phyloP scores from a whole-genome alignment of 108 stramenopile genomes.

The Aurantiochytrium sp. region DNA sequence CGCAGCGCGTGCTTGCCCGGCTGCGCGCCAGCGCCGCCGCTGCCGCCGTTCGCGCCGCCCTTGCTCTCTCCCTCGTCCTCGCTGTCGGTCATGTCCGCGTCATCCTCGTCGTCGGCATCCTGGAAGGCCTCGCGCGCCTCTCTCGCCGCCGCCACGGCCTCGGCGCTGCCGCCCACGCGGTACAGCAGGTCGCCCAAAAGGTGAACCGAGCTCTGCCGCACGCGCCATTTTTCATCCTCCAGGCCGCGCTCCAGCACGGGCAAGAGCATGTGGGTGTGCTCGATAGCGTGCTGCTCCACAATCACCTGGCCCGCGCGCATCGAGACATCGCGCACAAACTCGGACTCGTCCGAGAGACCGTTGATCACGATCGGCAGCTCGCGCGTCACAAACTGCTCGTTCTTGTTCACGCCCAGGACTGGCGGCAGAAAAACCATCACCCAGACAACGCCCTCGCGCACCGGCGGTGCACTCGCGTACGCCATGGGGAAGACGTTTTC shows the following conservation, averaged over 20 bases:
- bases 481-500: constrained; percentile 81
- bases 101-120: constrained; percentile 29
- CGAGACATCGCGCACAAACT: constrained; percentile 86
- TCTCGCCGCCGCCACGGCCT: background rate
- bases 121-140: constrained; percentile 35
- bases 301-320: constrained; percentile 90
- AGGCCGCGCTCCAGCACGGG: constrained; percentile 88
- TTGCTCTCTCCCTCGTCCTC: constrained; percentile 77
- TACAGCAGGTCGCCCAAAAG: constrained; percentile 89
- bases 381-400: constrained; percentile 14
- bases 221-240: constrained; percentile 80
- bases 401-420: constrained; percentile 58
- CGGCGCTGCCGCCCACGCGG: constrained; percentile 81
- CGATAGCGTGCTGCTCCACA: constrained; percentile 80
- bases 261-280: constrained; percentile 80
- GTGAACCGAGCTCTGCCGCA: constrained; percentile 84
- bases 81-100: constrained; percentile 54
- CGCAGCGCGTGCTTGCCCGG: background rate
- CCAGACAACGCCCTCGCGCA: constrained; percentile 95
- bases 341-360: constrained; percentile 91
- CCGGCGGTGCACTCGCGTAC: constrained; percentile 60
- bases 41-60: background rate
- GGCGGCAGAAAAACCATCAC: constrained; percentile 93
- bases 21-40: too few species aligned
- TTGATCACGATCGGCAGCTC: constrained; percentile 83